Percentiles rank a stretch among this genome's conserved stretches.
Evolutionary conservation across 306 rosid species (phyloP).

Genomic region (Macrotyloma uniflorum): DNA sequence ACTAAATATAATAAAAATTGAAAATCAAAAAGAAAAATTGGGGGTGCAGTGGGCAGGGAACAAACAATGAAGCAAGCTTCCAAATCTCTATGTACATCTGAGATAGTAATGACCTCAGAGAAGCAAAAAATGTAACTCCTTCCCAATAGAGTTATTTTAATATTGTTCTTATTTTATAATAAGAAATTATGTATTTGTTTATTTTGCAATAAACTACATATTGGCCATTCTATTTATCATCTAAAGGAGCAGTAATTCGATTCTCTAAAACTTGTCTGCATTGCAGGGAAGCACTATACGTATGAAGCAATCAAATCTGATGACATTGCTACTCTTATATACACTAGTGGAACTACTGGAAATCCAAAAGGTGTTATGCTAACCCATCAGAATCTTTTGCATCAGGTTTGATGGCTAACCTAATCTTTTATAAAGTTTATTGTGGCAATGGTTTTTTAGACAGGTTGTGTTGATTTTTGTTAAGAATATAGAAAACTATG

Average conservation of each 20-base stretch:
- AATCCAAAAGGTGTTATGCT: conserved; percentile 96
- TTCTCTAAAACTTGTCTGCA: conserved; percentile 37
- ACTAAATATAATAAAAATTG: background rate
- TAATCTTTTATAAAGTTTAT: conserved; percentile 26
- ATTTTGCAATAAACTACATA: background rate
- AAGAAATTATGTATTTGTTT: background rate
- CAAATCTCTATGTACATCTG: background rate
- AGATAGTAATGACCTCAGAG: background rate
- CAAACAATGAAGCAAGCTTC: background rate
- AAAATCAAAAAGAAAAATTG: background rate
- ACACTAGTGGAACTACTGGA: conserved; percentile 97
- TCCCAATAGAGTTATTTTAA: conserved; percentile 5
- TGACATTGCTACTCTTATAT: conserved; percentile 85
- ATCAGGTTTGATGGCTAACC: conserved; percentile 72
- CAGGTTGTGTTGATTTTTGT: background rate
- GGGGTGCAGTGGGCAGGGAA: background rate
- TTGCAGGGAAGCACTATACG: conserved; percentile 56
- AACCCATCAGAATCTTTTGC: conserved; percentile 86
- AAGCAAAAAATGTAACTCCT: background rate
- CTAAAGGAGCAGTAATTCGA: conserved; percentile 6
- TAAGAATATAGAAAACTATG: conserved; percentile 9
- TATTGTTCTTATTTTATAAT: background rate
- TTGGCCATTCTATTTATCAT: conserved; percentile 19
- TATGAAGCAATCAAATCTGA: conserved; percentile 74
- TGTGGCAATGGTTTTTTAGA: conserved; percentile 24